Percentiles rank a stretch among this genome's conserved stretches.
These are phyloP conservation scores for Avena atlantica DNA, from an alignment of 176 grass and related monocot species.

Conservation along the genomic window DNA sequence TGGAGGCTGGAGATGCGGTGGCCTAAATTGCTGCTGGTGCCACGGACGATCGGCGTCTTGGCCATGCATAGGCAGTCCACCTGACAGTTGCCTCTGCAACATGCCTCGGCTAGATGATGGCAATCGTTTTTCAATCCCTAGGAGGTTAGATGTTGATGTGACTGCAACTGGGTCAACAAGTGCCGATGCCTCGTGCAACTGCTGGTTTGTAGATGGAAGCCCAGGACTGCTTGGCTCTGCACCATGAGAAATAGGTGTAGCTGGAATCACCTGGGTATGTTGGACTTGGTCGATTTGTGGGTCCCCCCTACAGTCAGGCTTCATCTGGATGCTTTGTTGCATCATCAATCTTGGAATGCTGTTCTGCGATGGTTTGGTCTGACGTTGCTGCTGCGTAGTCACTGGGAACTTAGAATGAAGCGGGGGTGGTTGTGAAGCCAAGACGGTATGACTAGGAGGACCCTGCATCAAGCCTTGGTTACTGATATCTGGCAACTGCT, in stretches of 20 bases:
- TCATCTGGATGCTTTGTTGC: slow-evolving; percentile 58
- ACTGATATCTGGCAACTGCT: slow-evolving; percentile 46
- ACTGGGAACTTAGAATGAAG: slow-evolving; percentile 39
- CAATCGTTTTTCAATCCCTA: slow-evolving; percentile 51
- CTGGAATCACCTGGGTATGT: slow-evolving; percentile 49
- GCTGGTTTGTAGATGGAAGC: slow-evolving; percentile 47
- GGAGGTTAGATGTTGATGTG: not conserved
- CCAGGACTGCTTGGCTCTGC: slow-evolving; percentile 50
- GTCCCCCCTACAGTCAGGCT: slow-evolving; percentile 46
- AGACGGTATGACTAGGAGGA: slow-evolving; percentile 50
- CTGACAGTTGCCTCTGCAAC: slow-evolving; percentile 52
- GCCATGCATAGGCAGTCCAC: slow-evolving; percentile 42
- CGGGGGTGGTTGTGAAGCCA: slow-evolving; percentile 45
- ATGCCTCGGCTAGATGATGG: slow-evolving; percentile 51
- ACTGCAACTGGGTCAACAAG: slow-evolving; percentile 40
- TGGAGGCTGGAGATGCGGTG: slow-evolving; percentile 37
- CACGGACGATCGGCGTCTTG: slow-evolving; percentile 27
- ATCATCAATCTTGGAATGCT: slow-evolving; percentile 46
- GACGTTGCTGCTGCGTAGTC: slow-evolving; percentile 46
- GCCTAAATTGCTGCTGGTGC: slow-evolving; percentile 16
- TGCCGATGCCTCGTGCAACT: slow-evolving; percentile 30
- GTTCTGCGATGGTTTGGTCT: slow-evolving; percentile 56
- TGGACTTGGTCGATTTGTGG: slow-evolving; percentile 44
- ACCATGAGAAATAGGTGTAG: slow-evolving; percentile 39
- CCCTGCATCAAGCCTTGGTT: slow-evolving; percentile 58